Percentiles rank a stretch among this genome's conserved stretches.
phyloP scores from a whole-genome alignment of 768 basidiomycete species.

The Auricularia sp. region DNA sequence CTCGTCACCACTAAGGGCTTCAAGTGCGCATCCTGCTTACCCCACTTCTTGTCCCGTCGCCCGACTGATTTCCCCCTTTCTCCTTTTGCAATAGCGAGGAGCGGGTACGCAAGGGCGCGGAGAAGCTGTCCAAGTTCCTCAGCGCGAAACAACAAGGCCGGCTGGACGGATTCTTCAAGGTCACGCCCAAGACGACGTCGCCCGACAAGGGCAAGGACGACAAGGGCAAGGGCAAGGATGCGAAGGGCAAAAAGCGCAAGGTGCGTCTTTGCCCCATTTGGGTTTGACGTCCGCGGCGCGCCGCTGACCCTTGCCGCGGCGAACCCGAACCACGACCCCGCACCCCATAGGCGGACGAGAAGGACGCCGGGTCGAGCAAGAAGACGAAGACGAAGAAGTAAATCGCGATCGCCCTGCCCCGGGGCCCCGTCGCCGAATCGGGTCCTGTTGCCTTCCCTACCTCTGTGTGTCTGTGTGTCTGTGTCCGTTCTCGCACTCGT shows the following conservation, averaged over 20 bases:
- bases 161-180: constrained; percentile 89
- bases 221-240: not conserved
- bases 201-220: constrained; percentile 17
- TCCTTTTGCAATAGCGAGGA: constrained; percentile 60
- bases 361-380: constrained; percentile 25
- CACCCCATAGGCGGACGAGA: constrained; percentile 23
- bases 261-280: constrained; percentile 18
- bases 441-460: no score
- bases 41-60: not conserved
- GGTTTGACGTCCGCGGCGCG: constrained; percentile 7
- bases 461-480: no score
- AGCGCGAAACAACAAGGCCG: constrained; percentile 92
- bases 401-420: not conserved
- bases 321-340: no score
- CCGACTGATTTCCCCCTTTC: not conserved
- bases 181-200: constrained; percentile 38
- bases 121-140: constrained; percentile 81
- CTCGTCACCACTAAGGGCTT: constrained; percentile 93
- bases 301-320: constrained; percentile 6
- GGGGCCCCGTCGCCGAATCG: no score
- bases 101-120: constrained; percentile 88
- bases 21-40: constrained; percentile 49
- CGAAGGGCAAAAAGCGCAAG: constrained; percentile 38
- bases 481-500: no score
- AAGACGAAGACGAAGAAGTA: constrained; percentile 35